phyloP scores from a whole-genome alignment of 768 basidiomycete genomes.

The Scleroderma citrinum region DNA sequence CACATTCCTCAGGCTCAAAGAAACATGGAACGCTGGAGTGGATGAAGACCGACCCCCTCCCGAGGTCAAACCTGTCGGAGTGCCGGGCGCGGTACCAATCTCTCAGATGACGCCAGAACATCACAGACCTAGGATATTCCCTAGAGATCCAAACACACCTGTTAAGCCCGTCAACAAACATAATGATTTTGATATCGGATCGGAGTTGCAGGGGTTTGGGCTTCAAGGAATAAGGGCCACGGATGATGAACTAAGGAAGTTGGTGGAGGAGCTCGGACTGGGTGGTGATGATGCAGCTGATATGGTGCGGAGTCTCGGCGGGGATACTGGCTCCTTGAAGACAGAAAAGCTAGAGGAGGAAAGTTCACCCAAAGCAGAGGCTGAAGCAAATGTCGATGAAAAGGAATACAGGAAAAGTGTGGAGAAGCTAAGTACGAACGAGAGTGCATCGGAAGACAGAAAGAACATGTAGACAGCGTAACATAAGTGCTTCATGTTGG shows the following conservation, averaged over 20 bases:
- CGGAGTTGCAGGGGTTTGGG: conserved; percentile 63
- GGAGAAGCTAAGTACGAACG: neutral
- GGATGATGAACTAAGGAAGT: conserved; percentile 61
- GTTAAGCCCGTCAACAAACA: conserved; percentile 54
- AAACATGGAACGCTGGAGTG: conserved; percentile 52
- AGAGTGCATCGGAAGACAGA: too few species aligned
- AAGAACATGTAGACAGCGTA: too few species aligned
- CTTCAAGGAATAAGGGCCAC: conserved; percentile 75
- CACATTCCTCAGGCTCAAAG: conserved; percentile 64
- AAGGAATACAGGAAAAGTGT: neutral
- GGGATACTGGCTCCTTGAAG: conserved; percentile 11
- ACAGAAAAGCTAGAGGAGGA: neutral
- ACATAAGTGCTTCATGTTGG: too few species aligned
- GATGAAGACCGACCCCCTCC: conserved; percentile 59
- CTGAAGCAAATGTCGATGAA: too few species aligned
- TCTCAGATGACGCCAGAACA: conserved; percentile 78
- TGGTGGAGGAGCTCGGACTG: conserved; percentile 72
- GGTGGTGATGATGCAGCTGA: conserved; percentile 74
- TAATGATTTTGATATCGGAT: conserved; percentile 57
- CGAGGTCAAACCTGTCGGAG: conserved; percentile 60
- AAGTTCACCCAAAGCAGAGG: neutral
- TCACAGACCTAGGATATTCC: conserved; percentile 52
- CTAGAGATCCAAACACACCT: conserved; percentile 38
- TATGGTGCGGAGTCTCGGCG: conserved; percentile 58
- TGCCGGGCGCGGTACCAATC: conserved; percentile 72